Percentiles rank a stretch among this genome's conserved stretches.
phyloP scores from a whole-genome alignment of 1,284 basidiomycete species.

The Filobasidium uniguttulatum region DNA sequence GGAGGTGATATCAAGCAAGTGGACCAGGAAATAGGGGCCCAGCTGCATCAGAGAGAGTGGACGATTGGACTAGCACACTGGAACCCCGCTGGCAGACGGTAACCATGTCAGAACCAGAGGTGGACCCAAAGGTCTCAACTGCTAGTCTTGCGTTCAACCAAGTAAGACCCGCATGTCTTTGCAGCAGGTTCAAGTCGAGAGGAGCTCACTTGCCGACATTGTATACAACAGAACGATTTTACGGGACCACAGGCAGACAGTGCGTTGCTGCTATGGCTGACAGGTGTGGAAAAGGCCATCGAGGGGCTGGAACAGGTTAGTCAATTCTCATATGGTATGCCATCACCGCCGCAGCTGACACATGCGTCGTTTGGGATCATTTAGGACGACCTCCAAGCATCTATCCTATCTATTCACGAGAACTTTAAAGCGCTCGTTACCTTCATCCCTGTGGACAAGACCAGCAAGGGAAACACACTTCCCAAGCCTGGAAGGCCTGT shows the following conservation, averaged over 20 bases:
- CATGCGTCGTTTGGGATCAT: background rate
- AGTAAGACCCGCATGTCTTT: too few relatives aligned
- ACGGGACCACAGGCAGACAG: background rate
- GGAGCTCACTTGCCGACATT: too few relatives aligned
- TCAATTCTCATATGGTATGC: background rate
- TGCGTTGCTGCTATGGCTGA: slow-evolving; percentile 27
- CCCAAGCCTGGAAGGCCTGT: slow-evolving; percentile 72
- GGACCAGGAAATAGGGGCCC: too few relatives aligned
- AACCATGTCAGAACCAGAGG: too few relatives aligned
- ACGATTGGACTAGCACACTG: too few relatives aligned
- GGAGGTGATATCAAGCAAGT: too few relatives aligned
- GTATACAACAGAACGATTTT: background rate
- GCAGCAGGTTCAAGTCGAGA: too few relatives aligned
- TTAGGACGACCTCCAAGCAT: slow-evolving; percentile 6
- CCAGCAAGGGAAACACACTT: slow-evolving; percentile 23
- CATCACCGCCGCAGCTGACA: background rate
- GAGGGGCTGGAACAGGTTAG: slow-evolving; percentile 21
- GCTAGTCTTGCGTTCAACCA: too few relatives aligned
- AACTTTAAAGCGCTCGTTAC: slow-evolving; percentile 5
- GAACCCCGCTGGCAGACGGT: too few relatives aligned
- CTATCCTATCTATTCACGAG: background rate
- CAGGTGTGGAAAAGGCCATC: slow-evolving; percentile 30
- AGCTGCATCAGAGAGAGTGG: too few relatives aligned
- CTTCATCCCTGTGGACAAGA: background rate
- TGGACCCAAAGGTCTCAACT: too few relatives aligned